These are phyloP conservation scores for Phtheirospermum japonicum DNA, from an alignment of 257 asterid species.

Conservation along the genomic window DNA sequence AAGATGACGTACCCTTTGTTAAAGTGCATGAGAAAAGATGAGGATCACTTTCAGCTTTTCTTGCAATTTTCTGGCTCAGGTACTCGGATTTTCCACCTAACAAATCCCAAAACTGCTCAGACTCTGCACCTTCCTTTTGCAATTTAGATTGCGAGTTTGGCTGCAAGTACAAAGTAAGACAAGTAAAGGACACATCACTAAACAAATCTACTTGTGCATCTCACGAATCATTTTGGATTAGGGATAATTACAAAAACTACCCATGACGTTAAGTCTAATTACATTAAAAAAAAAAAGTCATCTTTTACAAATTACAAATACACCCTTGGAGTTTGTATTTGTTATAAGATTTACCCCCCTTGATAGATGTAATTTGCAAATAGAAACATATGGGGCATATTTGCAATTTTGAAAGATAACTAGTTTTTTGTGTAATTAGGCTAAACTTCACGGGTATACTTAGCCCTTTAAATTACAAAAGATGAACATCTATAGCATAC, in stretches of 20 bases:
- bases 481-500: neutral
- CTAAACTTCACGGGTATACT: neutral
- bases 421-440: neutral
- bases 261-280: neutral
- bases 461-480: neutral
- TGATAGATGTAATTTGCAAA: neutral
- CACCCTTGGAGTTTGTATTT: neutral
- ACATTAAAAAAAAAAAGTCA: neutral
- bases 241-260: neutral
- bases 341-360: neutral
- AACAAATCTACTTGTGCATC: no score
- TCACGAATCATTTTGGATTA: no score
- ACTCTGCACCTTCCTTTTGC: slow-evolving; percentile 93
- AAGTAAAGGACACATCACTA: slow-evolving; percentile 18
- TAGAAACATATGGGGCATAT: neutral
- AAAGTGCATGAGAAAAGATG: slow-evolving; percentile 83
- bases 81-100: slow-evolving; percentile 94
- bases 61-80: slow-evolving; percentile 82
- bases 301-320: neutral
- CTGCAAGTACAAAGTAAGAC: slow-evolving; percentile 44
- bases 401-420: neutral
- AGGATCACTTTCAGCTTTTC: slow-evolving; percentile 86
- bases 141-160: slow-evolving; percentile 82
- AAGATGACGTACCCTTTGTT: slow-evolving; percentile 51
- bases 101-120: slow-evolving; percentile 95